These are phyloP conservation scores for Lunasporangiospora selenospora DNA, from an alignment of 192 early-diverging fungal genomes.

Conservation along the genomic window DNA sequence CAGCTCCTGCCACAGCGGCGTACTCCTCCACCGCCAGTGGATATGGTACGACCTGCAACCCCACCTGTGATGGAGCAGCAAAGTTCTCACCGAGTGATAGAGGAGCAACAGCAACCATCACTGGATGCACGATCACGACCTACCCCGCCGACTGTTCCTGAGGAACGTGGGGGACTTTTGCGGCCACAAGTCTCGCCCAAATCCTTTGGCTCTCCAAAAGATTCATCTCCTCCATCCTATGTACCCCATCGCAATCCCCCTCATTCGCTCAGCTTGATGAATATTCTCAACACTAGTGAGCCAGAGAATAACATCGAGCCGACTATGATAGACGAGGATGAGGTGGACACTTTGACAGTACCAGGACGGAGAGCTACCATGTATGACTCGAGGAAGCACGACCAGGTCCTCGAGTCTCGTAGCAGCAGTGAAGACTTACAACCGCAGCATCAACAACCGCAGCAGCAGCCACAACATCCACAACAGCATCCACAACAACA, in stretches of 20 bases:
- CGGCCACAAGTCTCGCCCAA: neutral
- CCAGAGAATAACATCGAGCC: slow-evolving; percentile 1
- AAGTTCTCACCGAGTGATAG: neutral
- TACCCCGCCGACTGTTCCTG: too few species aligned
- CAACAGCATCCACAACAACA: too few species aligned
- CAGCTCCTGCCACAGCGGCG: neutral
- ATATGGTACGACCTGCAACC: slow-evolving; percentile 4
- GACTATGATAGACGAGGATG: slow-evolving; percentile 3
- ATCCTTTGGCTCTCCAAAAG: neutral
- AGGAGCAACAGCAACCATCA: slow-evolving; percentile 4
- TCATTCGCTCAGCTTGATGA: slow-evolving; percentile 30
- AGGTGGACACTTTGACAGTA: neutral
- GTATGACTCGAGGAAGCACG: too few species aligned
- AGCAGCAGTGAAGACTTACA: too few species aligned
- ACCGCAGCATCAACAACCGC: too few species aligned
- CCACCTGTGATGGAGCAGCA: slow-evolving; percentile 3
- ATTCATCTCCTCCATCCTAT: slow-evolving; percentile 3
- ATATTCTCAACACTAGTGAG: slow-evolving; percentile 30
- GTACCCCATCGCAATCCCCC: too few species aligned
- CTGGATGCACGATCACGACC: neutral
- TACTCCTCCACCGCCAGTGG: neutral
- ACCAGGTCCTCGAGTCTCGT: too few species aligned
- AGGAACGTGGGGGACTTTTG: neutral
- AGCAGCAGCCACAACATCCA: too few species aligned
- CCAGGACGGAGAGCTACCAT: too few species aligned